phyloP scores from a whole-genome alignment of 192 early-diverging fungal genomes.

The Oehlia diaphana region DNA sequence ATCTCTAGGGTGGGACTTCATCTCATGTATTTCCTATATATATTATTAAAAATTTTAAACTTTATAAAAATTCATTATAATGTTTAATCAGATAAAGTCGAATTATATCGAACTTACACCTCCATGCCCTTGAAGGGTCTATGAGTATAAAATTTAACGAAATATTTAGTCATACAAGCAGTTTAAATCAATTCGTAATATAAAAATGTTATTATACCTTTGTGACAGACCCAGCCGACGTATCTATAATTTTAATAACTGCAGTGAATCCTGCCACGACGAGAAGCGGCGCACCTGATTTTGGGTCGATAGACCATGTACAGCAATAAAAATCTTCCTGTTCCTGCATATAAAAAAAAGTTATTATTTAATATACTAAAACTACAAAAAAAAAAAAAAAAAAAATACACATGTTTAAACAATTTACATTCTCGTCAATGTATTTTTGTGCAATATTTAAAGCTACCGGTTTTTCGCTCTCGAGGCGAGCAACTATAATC shows the following conservation, averaged over 20 bases:
- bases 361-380: background rate
- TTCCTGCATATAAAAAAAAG: background rate
- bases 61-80: too few relatives aligned
- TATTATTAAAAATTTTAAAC: too few relatives aligned
- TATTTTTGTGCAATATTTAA: constrained; percentile 10
- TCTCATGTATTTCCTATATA: constrained; percentile 19
- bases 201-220: background rate
- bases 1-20: constrained; percentile 6
- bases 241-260: background rate
- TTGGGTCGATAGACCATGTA: constrained; percentile 14
- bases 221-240: background rate
- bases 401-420: background rate
- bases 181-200: background rate
- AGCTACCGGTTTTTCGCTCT: background rate
- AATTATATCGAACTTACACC: background rate
- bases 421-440: constrained; percentile 19
- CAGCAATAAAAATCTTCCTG: constrained; percentile 28
- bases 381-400: background rate
- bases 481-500: background rate
- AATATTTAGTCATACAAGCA: background rate
- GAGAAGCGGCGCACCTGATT: background rate
- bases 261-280: constrained; percentile 10
- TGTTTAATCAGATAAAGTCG: too few relatives aligned
- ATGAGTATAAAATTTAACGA: background rate
- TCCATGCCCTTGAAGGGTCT: constrained; percentile 20